phyloP scores from a whole-genome alignment of 75 land plant genomes.

The Cryptomeria japonica region DNA sequence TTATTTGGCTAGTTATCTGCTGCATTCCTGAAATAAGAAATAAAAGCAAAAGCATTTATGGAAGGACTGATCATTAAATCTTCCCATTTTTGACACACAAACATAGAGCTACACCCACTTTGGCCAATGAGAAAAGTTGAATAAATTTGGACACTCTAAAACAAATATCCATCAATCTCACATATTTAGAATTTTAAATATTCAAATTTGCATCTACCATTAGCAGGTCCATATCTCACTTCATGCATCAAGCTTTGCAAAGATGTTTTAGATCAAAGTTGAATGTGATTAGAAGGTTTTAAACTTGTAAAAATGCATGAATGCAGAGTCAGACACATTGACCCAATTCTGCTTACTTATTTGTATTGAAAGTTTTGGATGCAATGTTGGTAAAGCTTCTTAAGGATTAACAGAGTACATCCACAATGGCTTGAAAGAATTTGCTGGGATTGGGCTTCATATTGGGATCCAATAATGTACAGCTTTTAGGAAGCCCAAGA shows the following conservation, averaged over 20 bases:
- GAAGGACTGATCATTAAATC: neutral
- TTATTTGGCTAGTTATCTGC: neutral
- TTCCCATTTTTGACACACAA: neutral
- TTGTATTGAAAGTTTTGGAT: neutral
- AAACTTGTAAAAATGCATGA: neutral
- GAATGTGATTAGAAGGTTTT: neutral
- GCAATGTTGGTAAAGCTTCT: neutral
- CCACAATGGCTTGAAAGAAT: neutral
- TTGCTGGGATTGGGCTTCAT: neutral
- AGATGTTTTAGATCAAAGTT: neutral
- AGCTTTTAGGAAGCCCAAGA: neutral
- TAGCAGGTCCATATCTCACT: neutral
- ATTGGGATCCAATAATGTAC: neutral
- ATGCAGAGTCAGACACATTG: neutral
- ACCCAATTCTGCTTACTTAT: neutral
- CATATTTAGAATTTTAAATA: neutral
- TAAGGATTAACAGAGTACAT: neutral
- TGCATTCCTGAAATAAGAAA: neutral
- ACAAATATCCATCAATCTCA: neutral
- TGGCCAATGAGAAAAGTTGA: neutral
- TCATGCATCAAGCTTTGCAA: neutral
- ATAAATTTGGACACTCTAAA: neutral
- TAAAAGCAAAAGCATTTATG: neutral
- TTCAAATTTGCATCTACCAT: neutral
- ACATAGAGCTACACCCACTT: neutral